Evolutionary conservation across 768 basidiomycete species (phyloP).

Genomic region (Aureoboletus auriporus): DNA sequence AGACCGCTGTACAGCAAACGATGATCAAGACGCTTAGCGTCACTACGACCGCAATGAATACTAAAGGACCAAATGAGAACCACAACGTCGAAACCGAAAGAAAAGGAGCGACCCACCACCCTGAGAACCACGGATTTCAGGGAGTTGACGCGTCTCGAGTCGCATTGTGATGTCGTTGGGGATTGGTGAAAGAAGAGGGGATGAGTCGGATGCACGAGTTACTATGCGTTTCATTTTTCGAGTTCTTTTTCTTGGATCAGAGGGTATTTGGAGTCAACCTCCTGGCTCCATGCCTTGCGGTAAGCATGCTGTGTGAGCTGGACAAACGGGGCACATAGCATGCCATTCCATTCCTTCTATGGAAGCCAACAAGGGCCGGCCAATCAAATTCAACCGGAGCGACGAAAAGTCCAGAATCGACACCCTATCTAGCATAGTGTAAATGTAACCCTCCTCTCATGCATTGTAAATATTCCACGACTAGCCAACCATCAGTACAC

Average conservation of each 20-base stretch:
- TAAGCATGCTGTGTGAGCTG: no score
- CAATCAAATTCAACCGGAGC: no score
- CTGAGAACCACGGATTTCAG: conserved; percentile 48
- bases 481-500: background rate
- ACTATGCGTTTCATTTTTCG: background rate
- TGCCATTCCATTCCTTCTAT: no score
- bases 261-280: no score
- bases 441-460: background rate
- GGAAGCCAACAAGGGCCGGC: no score
- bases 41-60: conserved; percentile 61
- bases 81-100: no score
- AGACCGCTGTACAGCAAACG: conserved; percentile 47
- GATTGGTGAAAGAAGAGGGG: background rate
- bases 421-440: background rate
- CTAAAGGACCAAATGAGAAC: conserved; percentile 21
- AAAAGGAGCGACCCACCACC: conserved; percentile 35
- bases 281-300: background rate
- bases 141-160: conserved; percentile 30
- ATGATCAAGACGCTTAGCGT: conserved; percentile 51
- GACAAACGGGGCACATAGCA: no score
- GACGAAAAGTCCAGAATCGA: no score
- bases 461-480: background rate
- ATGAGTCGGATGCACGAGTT: background rate
- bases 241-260: no score
- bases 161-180: background rate